These are phyloP conservation scores for Trichoderma gracile DNA, from an alignment of 2,329 filamentous ascomycete genomes.

Conservation along the genomic window DNA sequence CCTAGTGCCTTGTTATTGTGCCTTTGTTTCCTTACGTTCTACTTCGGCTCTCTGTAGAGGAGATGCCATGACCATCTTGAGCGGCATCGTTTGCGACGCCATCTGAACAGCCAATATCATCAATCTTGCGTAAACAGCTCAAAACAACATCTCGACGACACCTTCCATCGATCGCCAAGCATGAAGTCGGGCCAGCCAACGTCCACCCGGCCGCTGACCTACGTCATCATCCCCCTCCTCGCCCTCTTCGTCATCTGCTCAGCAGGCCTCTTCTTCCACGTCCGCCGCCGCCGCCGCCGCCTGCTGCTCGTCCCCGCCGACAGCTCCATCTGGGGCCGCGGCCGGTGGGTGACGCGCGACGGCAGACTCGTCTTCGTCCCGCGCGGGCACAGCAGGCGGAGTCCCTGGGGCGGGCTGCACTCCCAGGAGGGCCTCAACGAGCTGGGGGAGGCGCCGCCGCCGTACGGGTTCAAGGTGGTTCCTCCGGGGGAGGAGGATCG, in stretches of 20 bases:
- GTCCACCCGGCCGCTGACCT: constrained; percentile 56
- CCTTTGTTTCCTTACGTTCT: too few species aligned
- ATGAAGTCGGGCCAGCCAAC: constrained; percentile 32
- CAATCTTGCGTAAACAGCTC: too few species aligned
- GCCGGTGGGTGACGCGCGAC: constrained; percentile 29
- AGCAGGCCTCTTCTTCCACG: constrained; percentile 45
- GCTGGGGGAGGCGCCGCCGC: constrained; percentile 64
- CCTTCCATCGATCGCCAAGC: neutral
- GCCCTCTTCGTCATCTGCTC: constrained; percentile 46
- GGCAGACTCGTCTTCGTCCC: constrained; percentile 30
- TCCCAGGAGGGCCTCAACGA: constrained; percentile 62
- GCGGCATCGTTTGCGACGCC: too few species aligned
- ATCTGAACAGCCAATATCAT: too few species aligned
- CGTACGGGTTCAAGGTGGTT: constrained; percentile 50
- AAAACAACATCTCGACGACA: too few species aligned
- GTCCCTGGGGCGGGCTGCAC: constrained; percentile 32
- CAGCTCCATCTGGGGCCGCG: constrained; percentile 24
- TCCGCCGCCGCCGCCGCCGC: constrained; percentile 40
- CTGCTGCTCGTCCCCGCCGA: constrained; percentile 23
- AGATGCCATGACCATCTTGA: too few species aligned
- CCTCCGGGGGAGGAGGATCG: constrained; percentile 28
- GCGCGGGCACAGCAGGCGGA: constrained; percentile 19
- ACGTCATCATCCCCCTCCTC: constrained; percentile 54
- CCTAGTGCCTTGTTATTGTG: neutral
- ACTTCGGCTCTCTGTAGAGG: too few species aligned